Evolutionary conservation across 2,329 filamentous ascomycete genomes (phyloP).

Genomic region (Pseudopithomyces maydicus): DNA sequence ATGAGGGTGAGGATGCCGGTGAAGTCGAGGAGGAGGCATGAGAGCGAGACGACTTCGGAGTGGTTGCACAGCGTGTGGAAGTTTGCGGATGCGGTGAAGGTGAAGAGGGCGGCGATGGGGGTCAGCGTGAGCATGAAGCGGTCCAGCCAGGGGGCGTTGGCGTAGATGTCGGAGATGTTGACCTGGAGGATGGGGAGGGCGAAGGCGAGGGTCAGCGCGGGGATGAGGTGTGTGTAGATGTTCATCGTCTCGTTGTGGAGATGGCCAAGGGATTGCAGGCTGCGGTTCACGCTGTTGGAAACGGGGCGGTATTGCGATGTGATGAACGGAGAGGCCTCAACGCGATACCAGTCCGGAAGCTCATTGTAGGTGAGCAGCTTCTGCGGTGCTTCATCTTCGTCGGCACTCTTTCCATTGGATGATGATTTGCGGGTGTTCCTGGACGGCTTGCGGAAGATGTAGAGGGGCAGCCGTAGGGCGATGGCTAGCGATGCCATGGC

Average conservation of each 20-base stretch:
- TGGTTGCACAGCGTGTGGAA: constrained; percentile 87
- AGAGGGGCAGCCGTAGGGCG: constrained; percentile 18
- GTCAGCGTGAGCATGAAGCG: constrained; percentile 38
- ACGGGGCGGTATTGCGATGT: constrained; percentile 65
- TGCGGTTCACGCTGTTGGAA: constrained; percentile 62
- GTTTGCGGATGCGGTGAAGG: constrained; percentile 57
- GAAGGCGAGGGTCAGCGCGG: constrained; percentile 32
- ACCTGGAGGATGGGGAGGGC: constrained; percentile 25
- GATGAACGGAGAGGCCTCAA: constrained; percentile 68
- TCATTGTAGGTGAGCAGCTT: constrained; percentile 39
- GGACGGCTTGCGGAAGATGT: constrained; percentile 17
- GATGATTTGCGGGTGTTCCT: neutral
- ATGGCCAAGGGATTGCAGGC: constrained; percentile 62
- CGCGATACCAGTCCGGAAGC: constrained; percentile 46
- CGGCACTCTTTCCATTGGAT: neutral
- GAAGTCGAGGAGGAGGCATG: constrained; percentile 91
- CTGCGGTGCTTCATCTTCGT: constrained; percentile 2
- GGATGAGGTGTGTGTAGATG: constrained; percentile 69
- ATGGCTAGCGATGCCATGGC: constrained; percentile 20
- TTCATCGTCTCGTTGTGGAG: constrained; percentile 71
- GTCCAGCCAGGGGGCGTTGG: constrained; percentile 29
- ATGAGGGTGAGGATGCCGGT: constrained; percentile 88
- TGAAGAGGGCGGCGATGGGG: constrained; percentile 41
- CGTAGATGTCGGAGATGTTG: constrained; percentile 22
- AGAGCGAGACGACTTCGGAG: constrained; percentile 73